These are phyloP conservation scores for Sporobolus alterniflorus DNA, from an alignment of 202 grass and related monocot species.

Conservation along the genomic window DNA sequence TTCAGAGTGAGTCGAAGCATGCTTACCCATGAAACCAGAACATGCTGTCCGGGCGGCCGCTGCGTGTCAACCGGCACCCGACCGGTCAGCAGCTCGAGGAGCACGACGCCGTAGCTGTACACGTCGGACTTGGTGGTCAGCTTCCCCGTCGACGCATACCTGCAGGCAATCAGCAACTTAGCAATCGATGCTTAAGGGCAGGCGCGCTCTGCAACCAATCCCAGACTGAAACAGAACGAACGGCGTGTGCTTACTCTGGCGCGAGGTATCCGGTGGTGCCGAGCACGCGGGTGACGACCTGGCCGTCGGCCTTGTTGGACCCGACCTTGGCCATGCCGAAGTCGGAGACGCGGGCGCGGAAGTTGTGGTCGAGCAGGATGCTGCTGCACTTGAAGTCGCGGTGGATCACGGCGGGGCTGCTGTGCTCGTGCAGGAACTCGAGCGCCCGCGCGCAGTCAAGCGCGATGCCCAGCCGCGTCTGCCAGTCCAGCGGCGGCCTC, in stretches of 20 bases:
- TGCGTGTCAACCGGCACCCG: constrained; percentile 80
- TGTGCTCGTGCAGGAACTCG: constrained; percentile 94
- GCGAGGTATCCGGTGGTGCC: constrained; percentile 97
- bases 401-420: constrained; percentile 83
- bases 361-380: constrained; percentile 80
- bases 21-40: constrained; percentile 95
- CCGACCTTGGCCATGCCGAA: constrained; percentile 93
- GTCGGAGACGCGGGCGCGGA: constrained; percentile 78
- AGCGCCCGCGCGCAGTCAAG: constrained; percentile 89
- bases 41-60: constrained; percentile 80
- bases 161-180: background rate
- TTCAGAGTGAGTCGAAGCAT: background rate
- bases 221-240: background rate
- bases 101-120: constrained; percentile 91
- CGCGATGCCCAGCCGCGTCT: constrained; percentile 80
- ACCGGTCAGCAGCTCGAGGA: constrained; percentile 89
- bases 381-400: constrained; percentile 95
- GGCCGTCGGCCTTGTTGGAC: constrained; percentile 87
- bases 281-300: constrained; percentile 89
- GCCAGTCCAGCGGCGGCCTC: constrained; percentile 66
- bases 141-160: constrained; percentile 95
- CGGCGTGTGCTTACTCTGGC: constrained; percentile 52
- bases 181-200: too few species aligned
- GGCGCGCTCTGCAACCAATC: too few species aligned
- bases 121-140: constrained; percentile 98